Base-by-base conservation (phyloP, 306 rosid species). In the Prunus salicina region DNA sequence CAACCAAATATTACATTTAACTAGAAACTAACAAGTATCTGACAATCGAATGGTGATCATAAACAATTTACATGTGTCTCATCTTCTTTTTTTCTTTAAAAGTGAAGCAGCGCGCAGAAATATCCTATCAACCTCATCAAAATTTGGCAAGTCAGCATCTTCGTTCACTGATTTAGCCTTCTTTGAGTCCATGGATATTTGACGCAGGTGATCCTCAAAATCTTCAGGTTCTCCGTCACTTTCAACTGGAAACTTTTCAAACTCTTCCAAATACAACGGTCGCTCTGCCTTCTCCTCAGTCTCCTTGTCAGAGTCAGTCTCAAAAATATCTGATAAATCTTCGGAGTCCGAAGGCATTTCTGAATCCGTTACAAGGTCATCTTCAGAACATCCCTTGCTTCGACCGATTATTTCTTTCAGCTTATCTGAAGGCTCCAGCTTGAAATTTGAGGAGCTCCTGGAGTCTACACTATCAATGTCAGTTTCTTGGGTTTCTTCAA, bases 61-160 rank as follows among this genome's bases (percentile, higher is more conserved):
- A 12, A 67, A 63, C 18, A 76, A 64, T 46, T 63, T 63, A 30
- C 78, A 80, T 32, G 52, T 15, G 46, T 69, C 62, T 80, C 69
- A 92, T 73, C 84, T 78, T 83, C 82, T 89, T 50, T 46, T 94
- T 72, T 87, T 89, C 87, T 87, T 87, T 28, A 92, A 75, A 72
- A 87, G 89, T 58, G 91, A 90, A 71, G 97, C 88, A 50, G 92
- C 95, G 9, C 75, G 97, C 51, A 92, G 78, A 79, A 92, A 88
- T 76, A 95, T 80, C 78, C 52, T 76, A 86, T 92, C 99, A 50
- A 95, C 97, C 82, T 90, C 97, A 20, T 92, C 97, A 78, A 87
- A 84, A 78, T 88, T 89, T 0, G 87, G 85, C 1, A 30, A 80
- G 64, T 79, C 65, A 0, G 50, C 79, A 41, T 84, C 93, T 25